Conservation (phyloP, 768 basidiomycete genomes). For the Macrolepiota albuminosa region DNA sequence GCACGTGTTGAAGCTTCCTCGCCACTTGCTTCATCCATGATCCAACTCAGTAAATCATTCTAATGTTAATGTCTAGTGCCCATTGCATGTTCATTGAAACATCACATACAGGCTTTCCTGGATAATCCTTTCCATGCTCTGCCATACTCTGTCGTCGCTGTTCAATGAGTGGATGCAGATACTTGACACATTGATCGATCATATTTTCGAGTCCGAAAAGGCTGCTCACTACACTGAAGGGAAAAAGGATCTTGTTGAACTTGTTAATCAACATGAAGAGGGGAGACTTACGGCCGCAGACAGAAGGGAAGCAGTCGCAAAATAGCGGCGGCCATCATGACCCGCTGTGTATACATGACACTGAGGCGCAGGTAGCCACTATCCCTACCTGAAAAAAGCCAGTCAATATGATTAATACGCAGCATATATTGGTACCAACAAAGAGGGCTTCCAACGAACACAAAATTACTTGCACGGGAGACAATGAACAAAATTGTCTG, state of each 20-base stretch:
- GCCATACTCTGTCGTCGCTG: constrained; percentile 1
- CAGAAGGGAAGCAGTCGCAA: constrained; percentile 28
- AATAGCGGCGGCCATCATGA: constrained; percentile 19
- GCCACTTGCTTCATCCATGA: constrained; percentile 29
- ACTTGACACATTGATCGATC: not conserved
- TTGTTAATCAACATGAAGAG: not conserved
- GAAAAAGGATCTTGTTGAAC: not conserved
- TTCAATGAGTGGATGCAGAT: constrained; percentile 14
- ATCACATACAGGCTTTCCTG: constrained; percentile 10
- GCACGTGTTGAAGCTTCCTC: constrained; percentile 20
- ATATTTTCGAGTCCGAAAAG: constrained; percentile 6
- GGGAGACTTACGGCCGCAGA: constrained; percentile 27
- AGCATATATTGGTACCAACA: constrained; percentile 18
- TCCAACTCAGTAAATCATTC: constrained; percentile 41
- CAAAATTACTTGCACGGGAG: constrained; percentile 26
- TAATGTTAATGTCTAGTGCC: constrained; percentile 8
- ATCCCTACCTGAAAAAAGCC: constrained; percentile 14
- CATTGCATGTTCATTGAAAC: not conserved
- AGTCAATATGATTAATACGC: constrained; percentile 6
- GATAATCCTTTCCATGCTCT: too few species aligned
- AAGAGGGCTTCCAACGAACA: constrained; percentile 29
- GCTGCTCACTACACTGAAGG: constrained; percentile 4
- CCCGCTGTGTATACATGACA: constrained; percentile 23
- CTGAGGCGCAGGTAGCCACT: too few species aligned
- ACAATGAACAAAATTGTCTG: constrained; percentile 21